Base-by-base conservation (phyloP, 2,329 filamentous ascomycete species). In the Calonectria hongkongensis region DNA sequence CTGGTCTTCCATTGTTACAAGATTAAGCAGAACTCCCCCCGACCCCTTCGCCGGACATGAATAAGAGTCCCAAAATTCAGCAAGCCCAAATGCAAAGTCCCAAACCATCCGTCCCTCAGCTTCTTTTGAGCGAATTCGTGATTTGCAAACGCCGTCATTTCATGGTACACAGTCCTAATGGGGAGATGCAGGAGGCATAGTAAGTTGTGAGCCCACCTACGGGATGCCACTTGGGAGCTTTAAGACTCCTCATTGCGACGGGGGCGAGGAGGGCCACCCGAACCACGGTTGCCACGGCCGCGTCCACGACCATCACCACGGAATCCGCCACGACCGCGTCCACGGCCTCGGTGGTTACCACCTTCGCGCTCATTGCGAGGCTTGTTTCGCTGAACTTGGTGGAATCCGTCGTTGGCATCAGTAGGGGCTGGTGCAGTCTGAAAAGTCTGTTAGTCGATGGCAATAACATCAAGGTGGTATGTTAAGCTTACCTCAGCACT, bases 361-460 rank as follows among this genome's bases (percentile, higher is more conserved):
- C 86, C 86, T 68, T 91, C 83, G 36, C 85, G 86, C 65, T 91
- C 88, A 79, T 88, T 87, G 69, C 89, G 89, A 67, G 87, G 87
- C 71, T 88, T 88, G 83, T 90, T 90, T 79, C 91, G 90, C 79
- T 90, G 90, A 13, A 95, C 93, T 79, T 93, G 91, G 72, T 93
- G 92, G 88, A 95, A 95, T 28, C 93, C 94, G 79, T 95, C 94
- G 76, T 88, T 88, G 64, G 83, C 73, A 30, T 88, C 87, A 27
- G 84, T 75, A 10, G 83, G 77, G 9, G 83, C 75, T 63, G 88
- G 85, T 60, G 85, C 84, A 41, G 84, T 73, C 78, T 79, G 33
- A 51, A 67, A 25, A 28, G 4, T 25, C 27, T n/a, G 48, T 78
- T 71, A 79, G 78, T 36, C 33, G 47, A 25, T 18, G 15, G 18